Base-by-base conservation (phyloP, 331 rosid species). In the Rhamnella rubrinervis region DNA sequence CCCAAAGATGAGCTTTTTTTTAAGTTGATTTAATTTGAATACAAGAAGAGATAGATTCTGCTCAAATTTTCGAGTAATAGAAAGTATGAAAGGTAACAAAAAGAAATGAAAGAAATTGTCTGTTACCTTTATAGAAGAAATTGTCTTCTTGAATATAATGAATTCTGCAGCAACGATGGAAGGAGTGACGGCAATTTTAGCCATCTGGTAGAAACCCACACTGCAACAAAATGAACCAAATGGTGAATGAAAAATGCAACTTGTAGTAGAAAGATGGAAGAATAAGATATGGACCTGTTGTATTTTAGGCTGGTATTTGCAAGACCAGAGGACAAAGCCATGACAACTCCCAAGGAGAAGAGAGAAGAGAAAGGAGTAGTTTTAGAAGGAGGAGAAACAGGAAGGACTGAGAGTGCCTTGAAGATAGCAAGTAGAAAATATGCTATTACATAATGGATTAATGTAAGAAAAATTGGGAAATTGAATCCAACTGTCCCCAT, bases 321-420 rank as follows among this genome's bases (percentile, higher is more conserved):
- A 78, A 95, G 96, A 75, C 98, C 97, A 50, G 98, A 91, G 59
- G 98, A 97, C 68, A 95, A 91, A 72, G 98, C 92, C 98, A 95
- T 95, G 71, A 95, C 87, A 71, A 81, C 93, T 16, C 98, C 98
- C 23, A 95, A 85, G 25, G 93, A 71, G 84, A 95, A 95, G 16
- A 93, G 72, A 59, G 97, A 91, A 78, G 96, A 81, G 79, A 84
- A 91, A 63, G 98, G 98, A 52, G 98, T 89, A 65, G 95, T 77
- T 84, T 88, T 91, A 3, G 88, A 78, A 21, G 96, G 95, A 57
- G 97, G 97, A 64, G 95, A 79, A 58, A 91, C 90, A 2, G 97
- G 97, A 61, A 95, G 96, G 77, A 89, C 71, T 14, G 96, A 71
- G 20, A 95, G 68, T 38, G 90, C 44, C 80, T 89, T 95, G 75